Conservation (phyloP, 2,329 filamentous ascomycete species). For the Alternaria arbusti region DNA sequence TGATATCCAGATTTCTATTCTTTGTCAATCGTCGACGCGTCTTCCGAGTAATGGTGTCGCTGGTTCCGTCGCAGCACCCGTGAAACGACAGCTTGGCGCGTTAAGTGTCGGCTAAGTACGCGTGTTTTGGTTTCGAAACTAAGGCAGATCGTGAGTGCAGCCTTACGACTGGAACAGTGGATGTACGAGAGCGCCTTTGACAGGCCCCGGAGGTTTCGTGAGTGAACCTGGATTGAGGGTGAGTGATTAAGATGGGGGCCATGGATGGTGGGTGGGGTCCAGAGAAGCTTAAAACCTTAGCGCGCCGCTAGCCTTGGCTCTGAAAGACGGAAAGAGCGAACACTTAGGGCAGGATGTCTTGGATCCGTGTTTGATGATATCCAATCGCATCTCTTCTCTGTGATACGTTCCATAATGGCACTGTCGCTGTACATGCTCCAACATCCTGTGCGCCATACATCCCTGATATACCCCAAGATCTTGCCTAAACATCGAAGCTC, state of each 20-base stretch:
- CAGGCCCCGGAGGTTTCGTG: slow-evolving; percentile 7
- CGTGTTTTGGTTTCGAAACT: slow-evolving; percentile 33
- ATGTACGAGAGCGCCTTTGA: slow-evolving; percentile 6
- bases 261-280: neutral
- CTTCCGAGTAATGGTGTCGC: slow-evolving; percentile 7
- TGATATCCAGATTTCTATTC: neutral
- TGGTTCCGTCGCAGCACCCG: slow-evolving; percentile 13
- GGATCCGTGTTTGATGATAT: neutral
- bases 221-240: neutral
- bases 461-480: neutral
- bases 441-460: neutral
- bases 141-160: slow-evolving; percentile 4
- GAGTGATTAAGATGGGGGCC: neutral
- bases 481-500: neutral
- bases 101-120: slow-evolving; percentile 9
- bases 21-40: neutral
- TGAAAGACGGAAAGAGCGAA: neutral
- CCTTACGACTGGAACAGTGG: slow-evolving; percentile 15
- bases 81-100: slow-evolving; percentile 12
- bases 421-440: neutral
- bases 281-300: slow-evolving; percentile 14
- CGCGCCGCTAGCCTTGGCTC: slow-evolving; percentile 9
- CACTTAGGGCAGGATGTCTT: neutral
- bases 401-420: neutral
- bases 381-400: neutral